Conservation (phyloP, 129 eudicot species). For the Scalesia atractyloides region DNA sequence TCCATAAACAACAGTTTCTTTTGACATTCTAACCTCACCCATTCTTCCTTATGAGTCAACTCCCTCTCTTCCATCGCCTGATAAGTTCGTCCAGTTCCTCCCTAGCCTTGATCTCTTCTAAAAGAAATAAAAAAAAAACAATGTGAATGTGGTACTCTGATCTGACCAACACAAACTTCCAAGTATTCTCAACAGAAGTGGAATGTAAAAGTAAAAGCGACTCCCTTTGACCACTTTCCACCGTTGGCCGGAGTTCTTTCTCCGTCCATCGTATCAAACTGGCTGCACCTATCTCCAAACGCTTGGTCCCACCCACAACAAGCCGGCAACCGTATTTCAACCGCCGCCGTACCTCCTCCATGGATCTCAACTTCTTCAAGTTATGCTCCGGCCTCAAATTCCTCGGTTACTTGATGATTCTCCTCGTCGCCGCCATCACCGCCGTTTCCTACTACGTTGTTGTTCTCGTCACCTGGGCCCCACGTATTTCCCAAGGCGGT, state of each 20-base stretch:
- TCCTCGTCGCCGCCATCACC: conserved; percentile 57
- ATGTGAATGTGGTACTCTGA: background rate
- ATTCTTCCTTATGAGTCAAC: no score
- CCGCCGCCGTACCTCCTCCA: conserved; percentile 8
- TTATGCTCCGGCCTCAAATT: conserved; percentile 71
- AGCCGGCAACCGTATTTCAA: conserved; percentile 19
- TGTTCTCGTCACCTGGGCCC: conserved; percentile 63
- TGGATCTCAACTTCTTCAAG: conserved; percentile 71
- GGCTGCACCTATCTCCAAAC: conserved; percentile 56
- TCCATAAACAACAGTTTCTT: no score
- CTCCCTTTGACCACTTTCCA: background rate
- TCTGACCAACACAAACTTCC: conserved; percentile 5
- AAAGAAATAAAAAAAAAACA: background rate
- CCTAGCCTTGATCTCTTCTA: no score
- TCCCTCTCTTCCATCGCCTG: no score
- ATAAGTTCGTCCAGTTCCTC: no score
- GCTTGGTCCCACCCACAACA: conserved; percentile 53
- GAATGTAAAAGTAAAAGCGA: background rate
- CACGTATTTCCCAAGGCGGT: conserved; percentile 55
- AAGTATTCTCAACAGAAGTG: background rate
- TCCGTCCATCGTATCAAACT: conserved; percentile 24
- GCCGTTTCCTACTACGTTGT: conserved; percentile 70
- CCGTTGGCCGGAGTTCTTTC: background rate
- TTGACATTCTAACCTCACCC: no score
- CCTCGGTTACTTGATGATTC: conserved; percentile 76